Base-by-base conservation (phyloP, 2,329 filamentous ascomycete species). In the Neonectria punicea region DNA sequence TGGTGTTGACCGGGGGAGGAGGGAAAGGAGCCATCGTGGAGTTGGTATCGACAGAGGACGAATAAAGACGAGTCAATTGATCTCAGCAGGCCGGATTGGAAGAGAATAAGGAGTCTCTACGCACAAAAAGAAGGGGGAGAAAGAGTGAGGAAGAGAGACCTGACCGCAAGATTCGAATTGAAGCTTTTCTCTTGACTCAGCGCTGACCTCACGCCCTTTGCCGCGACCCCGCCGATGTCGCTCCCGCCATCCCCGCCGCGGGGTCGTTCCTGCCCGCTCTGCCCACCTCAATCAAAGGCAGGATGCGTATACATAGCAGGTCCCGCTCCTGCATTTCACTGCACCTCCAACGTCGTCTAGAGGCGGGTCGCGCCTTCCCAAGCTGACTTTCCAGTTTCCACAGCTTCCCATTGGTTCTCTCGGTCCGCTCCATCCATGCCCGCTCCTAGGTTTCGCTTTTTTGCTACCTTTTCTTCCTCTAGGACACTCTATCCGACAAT, bases 1-100 rank as follows among this genome's bases (percentile, higher is more conserved):
- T 95, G 69, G 91, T 92, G 76, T 89, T 89, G 72, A 92, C 89
- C 4, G 93, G 91, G 11, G 91, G 88, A 32, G 93, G 93, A 70
- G 93, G 93, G 76, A 94, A 95, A 43, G 82, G 67, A 58, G 83
- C 74, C 84, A 87, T 87, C 30, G 65, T 39, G 50, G 20, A 58
- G 18, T 20, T 41, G 47, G 36, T 28, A 47, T 22, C 34, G 46
- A 10, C 25, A 20, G 18, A n/a, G 20, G 20, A 53, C 13, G 14
- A 25, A 20, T 18, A 25, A 25, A 50, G n/a, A n/a, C 36, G 32
- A 18, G 34, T 28, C 49, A 60, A 60, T 60, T 60, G 16, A 30
- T 49, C 18, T 39, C 14, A 43, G n/a, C 2, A 41, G 16, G 30
- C 32, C 16, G 20, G 5, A 14, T 20, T 14, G 9, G 4, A 20